Evolutionary conservation across 1,284 basidiomycete genomes (phyloP).

Genomic region (Sphagnurus paluster): DNA sequence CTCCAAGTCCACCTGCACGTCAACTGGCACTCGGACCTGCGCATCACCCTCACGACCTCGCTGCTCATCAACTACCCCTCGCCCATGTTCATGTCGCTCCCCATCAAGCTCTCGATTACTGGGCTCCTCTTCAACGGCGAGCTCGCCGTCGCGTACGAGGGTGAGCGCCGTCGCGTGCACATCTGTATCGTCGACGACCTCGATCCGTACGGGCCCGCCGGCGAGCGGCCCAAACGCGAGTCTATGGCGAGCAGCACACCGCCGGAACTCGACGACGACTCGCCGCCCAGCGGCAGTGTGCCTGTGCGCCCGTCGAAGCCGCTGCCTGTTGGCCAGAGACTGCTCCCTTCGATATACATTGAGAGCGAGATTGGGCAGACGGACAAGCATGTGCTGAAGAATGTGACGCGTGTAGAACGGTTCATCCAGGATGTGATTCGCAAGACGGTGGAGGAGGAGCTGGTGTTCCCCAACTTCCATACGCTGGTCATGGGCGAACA

Average conservation of each 20-base stretch:
- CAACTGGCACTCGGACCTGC: constrained; percentile 76
- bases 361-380: constrained; percentile 96
- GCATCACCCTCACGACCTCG: constrained; percentile 75
- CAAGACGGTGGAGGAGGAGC: constrained; percentile 91
- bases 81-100: constrained; percentile 74
- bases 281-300: constrained; percentile 21
- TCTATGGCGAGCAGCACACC: constrained; percentile 24
- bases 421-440: constrained; percentile 95
- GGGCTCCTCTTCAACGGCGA: constrained; percentile 92
- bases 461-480: constrained; percentile 94
- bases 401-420: constrained; percentile 94
- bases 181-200: too few species aligned
- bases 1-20: constrained; percentile 76
- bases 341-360: constrained; percentile 91
- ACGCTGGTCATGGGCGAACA: constrained; percentile 67
- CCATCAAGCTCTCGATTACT: too few species aligned
- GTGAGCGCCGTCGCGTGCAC: too few species aligned
- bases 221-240: constrained; percentile 19
- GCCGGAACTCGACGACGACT: constrained; percentile 30
- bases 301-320: constrained; percentile 50
- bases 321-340: constrained; percentile 76
- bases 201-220: constrained; percentile 84
- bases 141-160: constrained; percentile 82
- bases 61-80: constrained; percentile 56
- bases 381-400: constrained; percentile 95